phyloP scores from a whole-genome alignment of 768 basidiomycete species.

The Tulasnella sp. region DNA sequence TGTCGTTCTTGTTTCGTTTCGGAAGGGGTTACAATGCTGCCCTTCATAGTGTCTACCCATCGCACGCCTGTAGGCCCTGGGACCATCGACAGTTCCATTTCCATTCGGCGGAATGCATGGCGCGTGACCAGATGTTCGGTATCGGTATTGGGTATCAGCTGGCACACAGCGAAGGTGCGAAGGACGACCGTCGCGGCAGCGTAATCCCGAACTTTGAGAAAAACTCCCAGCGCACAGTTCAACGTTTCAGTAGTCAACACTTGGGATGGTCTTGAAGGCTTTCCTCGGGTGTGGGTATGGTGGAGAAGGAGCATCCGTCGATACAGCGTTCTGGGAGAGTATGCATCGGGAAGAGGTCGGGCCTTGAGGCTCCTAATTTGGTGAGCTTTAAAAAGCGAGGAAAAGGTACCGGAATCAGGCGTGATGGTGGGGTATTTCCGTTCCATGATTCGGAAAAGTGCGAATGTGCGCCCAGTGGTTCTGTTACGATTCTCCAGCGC shows the following conservation, averaged over 20 bases:
- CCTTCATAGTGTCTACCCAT: conserved; percentile 9
- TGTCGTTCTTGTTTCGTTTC: background rate
- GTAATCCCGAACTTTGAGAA: conserved; percentile 14
- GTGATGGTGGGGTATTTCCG: background rate
- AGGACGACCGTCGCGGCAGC: conserved; percentile 18
- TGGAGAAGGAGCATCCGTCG: background rate
- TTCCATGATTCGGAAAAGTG: conserved; percentile 12
- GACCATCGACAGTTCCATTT: background rate
- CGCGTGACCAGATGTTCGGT: conserved; percentile 11
- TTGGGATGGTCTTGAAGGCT: background rate
- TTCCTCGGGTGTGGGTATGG: conserved; percentile 18
- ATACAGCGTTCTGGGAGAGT: conserved; percentile 8
- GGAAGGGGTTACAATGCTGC: background rate
- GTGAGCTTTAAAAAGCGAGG: conserved; percentile 7
- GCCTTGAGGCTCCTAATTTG: background rate
- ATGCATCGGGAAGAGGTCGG: background rate
- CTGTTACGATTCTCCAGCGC: background rate
- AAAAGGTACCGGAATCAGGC: conserved; percentile 9
- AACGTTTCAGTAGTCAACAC: conserved; percentile 1
- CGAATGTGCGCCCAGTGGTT: conserved; percentile 5
- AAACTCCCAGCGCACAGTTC: conserved; percentile 5
- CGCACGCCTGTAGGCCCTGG: background rate
- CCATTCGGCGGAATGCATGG: conserved; percentile 5
- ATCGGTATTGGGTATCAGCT: conserved; percentile 1
- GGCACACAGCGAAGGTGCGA: conserved; percentile 4